Evolutionary conservation across 805 yeast genomes (phyloP), one percentile per base, ranked within the genome.

Genomic region (Clavispora carvajalis): DNA sequence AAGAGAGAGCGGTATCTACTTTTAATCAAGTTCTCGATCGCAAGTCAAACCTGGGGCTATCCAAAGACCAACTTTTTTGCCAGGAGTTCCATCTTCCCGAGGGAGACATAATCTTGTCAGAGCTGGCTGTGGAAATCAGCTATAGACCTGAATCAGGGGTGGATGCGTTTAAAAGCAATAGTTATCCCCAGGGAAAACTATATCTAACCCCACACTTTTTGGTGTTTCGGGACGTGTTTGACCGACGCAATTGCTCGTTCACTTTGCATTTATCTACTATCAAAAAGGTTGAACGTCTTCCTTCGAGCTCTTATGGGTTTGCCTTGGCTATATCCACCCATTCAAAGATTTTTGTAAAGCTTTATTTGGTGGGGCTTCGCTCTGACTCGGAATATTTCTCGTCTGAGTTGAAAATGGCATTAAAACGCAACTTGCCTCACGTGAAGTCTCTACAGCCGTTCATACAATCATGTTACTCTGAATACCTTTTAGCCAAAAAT

Each of bases 381-480:
- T 79, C 89, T 13, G 82, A 80, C 29, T 80, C 93, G 40, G 97
- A 90, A 59, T 71, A 73, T 44, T 91, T 93, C 61, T 86, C 95
- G 34, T 80, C 77, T 28, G 68, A 66, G 23, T 65, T 91, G 47
- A 85, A 82, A 54, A 62, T 71, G 6, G 71, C 77, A 26, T 65
- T 89, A 48, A 79, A 74, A 52, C 71, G 74, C 29, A 88, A 86
- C 53, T 65, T 85, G 19, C 69, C 77, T 2, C 73, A 79, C 45
- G 82, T 87, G 9, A 72, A 76, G 39, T 67, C 71, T 24, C 66
- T 91, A 43, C 79, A 74, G 18, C 78, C 80, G 1, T 87, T 88
- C 51, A 64, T 87, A 19, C 71, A 72, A 25, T 69, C 89, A 0
- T 76, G 91, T 41, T 91, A 89, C 60, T 90, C 98, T 0, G 98